Evolutionary conservation across 176 grass and related monocot species (phyloP).

Genomic region (Chloris gayana): DNA sequence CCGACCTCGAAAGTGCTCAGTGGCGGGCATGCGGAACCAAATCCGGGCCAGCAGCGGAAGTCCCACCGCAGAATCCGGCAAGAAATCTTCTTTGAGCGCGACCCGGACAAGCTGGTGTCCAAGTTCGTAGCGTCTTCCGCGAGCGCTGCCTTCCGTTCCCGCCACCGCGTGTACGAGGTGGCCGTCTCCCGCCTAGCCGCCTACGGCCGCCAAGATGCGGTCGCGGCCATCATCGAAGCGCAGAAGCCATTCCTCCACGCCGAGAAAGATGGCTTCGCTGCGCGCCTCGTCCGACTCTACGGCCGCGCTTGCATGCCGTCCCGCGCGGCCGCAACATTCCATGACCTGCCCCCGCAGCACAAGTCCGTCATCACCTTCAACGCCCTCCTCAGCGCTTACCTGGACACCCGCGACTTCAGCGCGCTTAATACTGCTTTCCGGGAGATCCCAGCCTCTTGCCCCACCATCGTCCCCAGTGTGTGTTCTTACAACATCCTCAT

Average conservation of each 20-base stretch:
- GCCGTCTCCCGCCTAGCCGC: conserved; percentile 47
- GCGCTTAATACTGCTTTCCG: conserved; percentile 33
- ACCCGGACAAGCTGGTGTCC: conserved; percentile 59
- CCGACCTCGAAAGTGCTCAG: neutral
- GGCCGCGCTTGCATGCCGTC: conserved; percentile 57
- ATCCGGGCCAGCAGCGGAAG: neutral
- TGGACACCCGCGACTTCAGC: conserved; percentile 4
- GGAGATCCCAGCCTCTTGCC: conserved; percentile 43
- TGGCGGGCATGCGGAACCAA: neutral
- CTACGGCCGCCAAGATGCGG: conserved; percentile 39
- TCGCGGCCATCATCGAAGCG: conserved; percentile 56
- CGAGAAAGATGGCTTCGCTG: conserved; percentile 43
- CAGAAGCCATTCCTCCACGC: conserved; percentile 58
- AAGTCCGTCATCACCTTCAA: conserved; percentile 45
- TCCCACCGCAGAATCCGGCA: neutral
- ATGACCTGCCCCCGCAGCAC: conserved; percentile 35
- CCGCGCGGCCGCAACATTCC: conserved; percentile 47
- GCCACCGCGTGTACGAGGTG: conserved; percentile 48
- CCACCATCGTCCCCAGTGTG: conserved; percentile 36
- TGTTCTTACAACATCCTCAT: conserved; percentile 72
- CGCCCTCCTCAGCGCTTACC: conserved; percentile 43
- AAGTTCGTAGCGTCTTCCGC: conserved; percentile 54
- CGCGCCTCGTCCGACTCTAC: conserved; percentile 61
- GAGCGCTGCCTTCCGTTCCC: conserved; percentile 38
- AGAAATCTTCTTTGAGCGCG: conserved; percentile 24